Base-by-base conservation (phyloP, 192 early-diverging fungal species). In the Gamsiella multidivaricata region DNA sequence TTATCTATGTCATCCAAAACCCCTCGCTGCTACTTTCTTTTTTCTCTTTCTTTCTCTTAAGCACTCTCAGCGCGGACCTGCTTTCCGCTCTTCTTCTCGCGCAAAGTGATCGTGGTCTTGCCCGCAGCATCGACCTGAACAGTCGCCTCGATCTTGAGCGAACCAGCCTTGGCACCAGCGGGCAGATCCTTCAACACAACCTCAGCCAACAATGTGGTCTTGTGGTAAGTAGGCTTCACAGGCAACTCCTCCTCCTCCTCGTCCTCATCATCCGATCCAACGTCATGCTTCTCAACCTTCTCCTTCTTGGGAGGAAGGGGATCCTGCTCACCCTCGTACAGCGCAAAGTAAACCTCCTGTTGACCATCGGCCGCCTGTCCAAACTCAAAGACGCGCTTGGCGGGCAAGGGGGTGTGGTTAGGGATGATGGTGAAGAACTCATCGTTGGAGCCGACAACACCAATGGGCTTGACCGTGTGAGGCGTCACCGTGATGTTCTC, bases 331-430 rank as follows among this genome's bases (percentile, higher is more conserved):
- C 93, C 93, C 86, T 98, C 94, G 73, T 89, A 91, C 26, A 98
- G 82, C 22, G 92, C 88, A 68, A 98, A 66, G 81, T 91, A 96
- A 20, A 91, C 88, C 43, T 91, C 88, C 29, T 76, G 81, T 60
- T 94, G 92, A 50, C 87, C 88, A 47, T 85, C 87, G 18, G 64
- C 80, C 25, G 88, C 82, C 60, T 91, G 83, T 22, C 87, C 82
- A 53, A 97, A 91, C 66, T 90, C 84, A 67, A 96, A 80, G 18
- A 89, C 75, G 49, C 96, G 90, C 59, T 89, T 86, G 46, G 89
- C 92, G 28, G 97, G 97, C 52, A 97, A 84, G 50, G 96, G 91
- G 15, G 95, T 94, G 67, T 94, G 88, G 70, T 90, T 86, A 45
- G 91, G 92, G 57, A 99, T 87, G 29, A 99, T 79, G 31, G 91